Percentiles rank a stretch among this genome's conserved stretches.
These are phyloP conservation scores for Zancudomyces culisetae DNA, from an alignment of 371 early-diverging fungal species.

Conservation along the genomic window DNA sequence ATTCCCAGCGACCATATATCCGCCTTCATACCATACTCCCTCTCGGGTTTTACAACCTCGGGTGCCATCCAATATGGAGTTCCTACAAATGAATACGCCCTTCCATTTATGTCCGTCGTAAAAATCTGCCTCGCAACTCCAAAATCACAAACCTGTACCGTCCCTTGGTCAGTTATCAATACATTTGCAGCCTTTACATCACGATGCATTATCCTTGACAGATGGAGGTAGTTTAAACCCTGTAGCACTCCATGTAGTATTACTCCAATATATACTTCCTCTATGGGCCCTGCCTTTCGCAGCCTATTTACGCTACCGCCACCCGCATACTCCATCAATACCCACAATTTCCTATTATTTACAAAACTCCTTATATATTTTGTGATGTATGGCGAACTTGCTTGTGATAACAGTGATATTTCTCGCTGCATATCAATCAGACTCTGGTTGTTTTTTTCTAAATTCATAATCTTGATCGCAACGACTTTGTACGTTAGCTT, in stretches of 20 bases:
- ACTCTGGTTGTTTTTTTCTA: slow-evolving; percentile 91
- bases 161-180: slow-evolving; percentile 70
- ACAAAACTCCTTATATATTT: slow-evolving; percentile 83
- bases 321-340: slow-evolving; percentile 93
- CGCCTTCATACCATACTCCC: slow-evolving; percentile 56
- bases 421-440: slow-evolving; percentile 90
- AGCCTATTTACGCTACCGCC: slow-evolving; percentile 72
- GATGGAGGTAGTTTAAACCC: slow-evolving; percentile 84
- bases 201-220: slow-evolving; percentile 83
- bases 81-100: slow-evolving; percentile 73
- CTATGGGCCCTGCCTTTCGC: slow-evolving; percentile 71
- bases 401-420: slow-evolving; percentile 69
- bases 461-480: slow-evolving; percentile 89
- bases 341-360: slow-evolving; percentile 84
- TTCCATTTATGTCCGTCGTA: slow-evolving; percentile 42
- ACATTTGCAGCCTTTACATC: slow-evolving; percentile 97
- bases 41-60: slow-evolving; percentile 68
- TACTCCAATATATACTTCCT: slow-evolving; percentile 68
- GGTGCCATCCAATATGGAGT: slow-evolving; percentile 88
- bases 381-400: slow-evolving; percentile 76
- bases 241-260: slow-evolving; percentile 70
- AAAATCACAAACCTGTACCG: slow-evolving; percentile 89
- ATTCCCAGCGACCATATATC: slow-evolving; percentile 92
- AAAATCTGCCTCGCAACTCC: slow-evolving; percentile 53
- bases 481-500: slow-evolving; percentile 48